These are phyloP conservation scores for Fomitopsis pulvina DNA, from an alignment of 768 basidiomycete genomes.

Conservation along the genomic window DNA sequence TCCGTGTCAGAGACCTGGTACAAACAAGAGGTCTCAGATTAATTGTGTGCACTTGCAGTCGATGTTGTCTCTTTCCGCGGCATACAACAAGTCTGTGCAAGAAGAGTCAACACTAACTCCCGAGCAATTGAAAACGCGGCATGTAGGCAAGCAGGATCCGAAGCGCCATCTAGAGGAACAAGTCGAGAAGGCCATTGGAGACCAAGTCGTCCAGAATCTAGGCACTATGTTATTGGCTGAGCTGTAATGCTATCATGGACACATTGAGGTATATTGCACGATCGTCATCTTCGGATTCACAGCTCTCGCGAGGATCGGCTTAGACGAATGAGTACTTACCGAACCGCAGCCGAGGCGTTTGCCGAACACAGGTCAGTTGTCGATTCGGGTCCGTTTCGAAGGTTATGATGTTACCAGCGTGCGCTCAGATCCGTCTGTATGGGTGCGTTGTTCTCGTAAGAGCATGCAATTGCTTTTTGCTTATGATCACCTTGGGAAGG, in stretches of 20 bases:
- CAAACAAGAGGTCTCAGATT: conserved; percentile 9
- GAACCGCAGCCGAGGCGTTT: too few relatives aligned
- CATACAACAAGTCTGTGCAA: conserved; percentile 97
- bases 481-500: too few relatives aligned
- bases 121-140: conserved; percentile 94
- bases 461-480: too few relatives aligned
- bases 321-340: too few relatives aligned
- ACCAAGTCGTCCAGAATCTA: conserved; percentile 93
- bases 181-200: conserved; percentile 96
- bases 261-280: not conserved
- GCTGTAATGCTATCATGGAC: conserved; percentile 39
- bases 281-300: too few relatives aligned
- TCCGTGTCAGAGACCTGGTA: conserved; percentile 31
- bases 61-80: conserved; percentile 88
- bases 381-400: too few relatives aligned
- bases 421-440: too few relatives aligned
- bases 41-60: conserved; percentile 40
- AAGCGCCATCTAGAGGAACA: conserved; percentile 97
- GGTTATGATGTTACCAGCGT: too few relatives aligned
- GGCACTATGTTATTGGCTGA: conserved; percentile 94
- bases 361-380: too few relatives aligned
- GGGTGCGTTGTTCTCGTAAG: too few relatives aligned
- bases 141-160: conserved; percentile 96
- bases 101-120: conserved; percentile 94
- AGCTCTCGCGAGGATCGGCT: too few relatives aligned